Conservation (phyloP, 352 stramenopile genomes). For the Globisporangium rhizosaccharum region DNA sequence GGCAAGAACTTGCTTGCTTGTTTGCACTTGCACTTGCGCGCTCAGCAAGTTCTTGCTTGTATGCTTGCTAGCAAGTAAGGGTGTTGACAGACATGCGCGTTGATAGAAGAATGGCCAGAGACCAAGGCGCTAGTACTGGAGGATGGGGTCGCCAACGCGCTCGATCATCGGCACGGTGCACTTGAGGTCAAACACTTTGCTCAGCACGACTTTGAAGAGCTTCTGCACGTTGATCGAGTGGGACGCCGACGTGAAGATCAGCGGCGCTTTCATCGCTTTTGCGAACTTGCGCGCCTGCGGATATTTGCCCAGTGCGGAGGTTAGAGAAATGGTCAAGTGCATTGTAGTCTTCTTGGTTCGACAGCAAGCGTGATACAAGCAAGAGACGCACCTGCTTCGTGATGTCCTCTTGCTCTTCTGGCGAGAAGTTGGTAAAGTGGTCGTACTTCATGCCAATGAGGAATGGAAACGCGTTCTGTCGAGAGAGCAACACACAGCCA, state of each 20-base stretch:
- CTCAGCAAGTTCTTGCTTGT: too few species aligned
- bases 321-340: too few species aligned
- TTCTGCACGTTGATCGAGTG: slow-evolving; percentile 96
- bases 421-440: slow-evolving; percentile 86
- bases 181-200: slow-evolving; percentile 93
- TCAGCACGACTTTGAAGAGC: slow-evolving; percentile 93
- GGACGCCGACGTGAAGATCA: slow-evolving; percentile 92
- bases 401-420: slow-evolving; percentile 92
- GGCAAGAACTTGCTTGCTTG: too few species aligned
- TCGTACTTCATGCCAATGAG: slow-evolving; percentile 95
- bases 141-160: slow-evolving; percentile 88
- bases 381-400: slow-evolving; percentile 81
- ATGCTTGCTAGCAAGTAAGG: too few species aligned
- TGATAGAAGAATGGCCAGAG: too few species aligned
- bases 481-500: not conserved
- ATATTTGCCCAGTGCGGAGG: not conserved
- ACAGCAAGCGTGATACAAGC: not conserved
- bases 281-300: slow-evolving; percentile 90
- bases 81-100: too few species aligned
- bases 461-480: slow-evolving; percentile 89
- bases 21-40: too few species aligned
- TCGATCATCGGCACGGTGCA: slow-evolving; percentile 92
- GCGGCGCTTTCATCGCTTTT: slow-evolving; percentile 92
- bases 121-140: slow-evolving; percentile 62
- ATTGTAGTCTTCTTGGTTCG: not conserved